Percentiles rank a stretch among this genome's conserved stretches.
phyloP scores from a whole-genome alignment of 108 stramenopile species.

The Chaetoceros muelleri region DNA sequence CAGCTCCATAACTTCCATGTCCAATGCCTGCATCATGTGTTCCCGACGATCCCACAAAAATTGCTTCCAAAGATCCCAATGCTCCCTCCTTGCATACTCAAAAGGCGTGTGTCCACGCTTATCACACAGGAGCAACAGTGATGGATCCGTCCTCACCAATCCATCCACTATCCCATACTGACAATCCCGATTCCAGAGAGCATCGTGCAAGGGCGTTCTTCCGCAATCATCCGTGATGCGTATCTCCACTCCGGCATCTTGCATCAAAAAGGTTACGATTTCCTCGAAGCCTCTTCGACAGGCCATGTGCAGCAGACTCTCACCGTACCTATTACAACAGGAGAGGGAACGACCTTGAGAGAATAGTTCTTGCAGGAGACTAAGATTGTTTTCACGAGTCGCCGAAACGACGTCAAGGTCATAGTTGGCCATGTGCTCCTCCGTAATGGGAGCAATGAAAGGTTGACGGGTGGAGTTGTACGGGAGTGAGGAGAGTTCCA shows the following conservation, averaged over 20 bases:
- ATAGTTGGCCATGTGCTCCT: slow-evolving; percentile 58
- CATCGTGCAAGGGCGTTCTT: slow-evolving; percentile 80
- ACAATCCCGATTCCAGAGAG: slow-evolving; percentile 55
- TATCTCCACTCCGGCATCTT: slow-evolving; percentile 31
- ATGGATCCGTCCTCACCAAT: neutral
- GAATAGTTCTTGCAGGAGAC: slow-evolving; percentile 22
- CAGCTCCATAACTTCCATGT: neutral
- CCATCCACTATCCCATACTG: neutral
- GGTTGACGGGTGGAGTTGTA: neutral
- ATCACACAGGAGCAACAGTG: slow-evolving; percentile 43
- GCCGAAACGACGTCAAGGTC: slow-evolving; percentile 32
- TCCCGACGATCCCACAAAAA: neutral
- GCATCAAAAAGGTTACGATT: slow-evolving; percentile 50
- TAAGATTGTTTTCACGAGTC: slow-evolving; percentile 40
- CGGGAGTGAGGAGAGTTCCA: slow-evolving; percentile 18
- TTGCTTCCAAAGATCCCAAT: slow-evolving; percentile 18
- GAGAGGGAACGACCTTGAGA: slow-evolving; percentile 15
- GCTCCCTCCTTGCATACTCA: slow-evolving; percentile 58
- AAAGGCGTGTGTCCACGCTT: slow-evolving; percentile 67
- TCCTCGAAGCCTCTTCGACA: slow-evolving; percentile 59
- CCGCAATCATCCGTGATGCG: slow-evolving; percentile 76
- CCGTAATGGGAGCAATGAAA: slow-evolving; percentile 28
- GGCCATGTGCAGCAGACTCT: slow-evolving; percentile 74
- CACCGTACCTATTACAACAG: slow-evolving; percentile 77
- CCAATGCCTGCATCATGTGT: neutral